These are phyloP conservation scores for Trichoderma koningiopsis DNA, from an alignment of 2,329 filamentous ascomycete genomes.

Conservation along the genomic window DNA sequence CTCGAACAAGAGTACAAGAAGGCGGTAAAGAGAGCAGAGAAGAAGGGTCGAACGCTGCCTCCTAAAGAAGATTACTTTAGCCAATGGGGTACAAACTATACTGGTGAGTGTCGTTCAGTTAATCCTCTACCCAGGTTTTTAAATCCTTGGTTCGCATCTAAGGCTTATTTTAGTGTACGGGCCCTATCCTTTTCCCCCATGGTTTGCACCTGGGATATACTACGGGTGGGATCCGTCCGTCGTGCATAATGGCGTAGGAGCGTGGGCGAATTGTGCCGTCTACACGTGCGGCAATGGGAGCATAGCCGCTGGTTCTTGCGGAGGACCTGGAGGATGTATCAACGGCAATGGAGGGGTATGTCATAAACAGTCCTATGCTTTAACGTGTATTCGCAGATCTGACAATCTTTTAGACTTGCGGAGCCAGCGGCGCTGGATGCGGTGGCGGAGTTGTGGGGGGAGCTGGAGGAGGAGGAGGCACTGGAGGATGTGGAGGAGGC, in stretches of 20 bases:
- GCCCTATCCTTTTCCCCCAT: constrained; percentile 48
- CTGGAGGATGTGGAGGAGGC: constrained; percentile 33
- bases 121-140: not conserved
- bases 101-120: constrained; percentile 33
- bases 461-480: constrained; percentile 46
- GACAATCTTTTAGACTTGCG: constrained; percentile 9
- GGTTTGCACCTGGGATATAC: constrained; percentile 50
- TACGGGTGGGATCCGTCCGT: constrained; percentile 47
- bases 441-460: constrained; percentile 33
- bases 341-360: constrained; percentile 24
- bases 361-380: not conserved
- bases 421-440: constrained; percentile 1
- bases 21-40: constrained; percentile 52
- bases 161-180: constrained; percentile 42
- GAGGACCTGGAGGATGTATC: constrained; percentile 30
- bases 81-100: constrained; percentile 58
- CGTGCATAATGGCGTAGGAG: constrained; percentile 39
- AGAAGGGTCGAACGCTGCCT: constrained; percentile 52
- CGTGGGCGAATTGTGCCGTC: constrained; percentile 43
- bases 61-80: constrained; percentile 52
- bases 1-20: constrained; percentile 60
- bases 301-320: constrained; percentile 45
- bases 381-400: not conserved
- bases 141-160: not conserved
- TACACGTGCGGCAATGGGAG: constrained; percentile 53